phyloP scores from a whole-genome alignment of 345 rosid genomes.

The Eucalyptus curtisii region DNA sequence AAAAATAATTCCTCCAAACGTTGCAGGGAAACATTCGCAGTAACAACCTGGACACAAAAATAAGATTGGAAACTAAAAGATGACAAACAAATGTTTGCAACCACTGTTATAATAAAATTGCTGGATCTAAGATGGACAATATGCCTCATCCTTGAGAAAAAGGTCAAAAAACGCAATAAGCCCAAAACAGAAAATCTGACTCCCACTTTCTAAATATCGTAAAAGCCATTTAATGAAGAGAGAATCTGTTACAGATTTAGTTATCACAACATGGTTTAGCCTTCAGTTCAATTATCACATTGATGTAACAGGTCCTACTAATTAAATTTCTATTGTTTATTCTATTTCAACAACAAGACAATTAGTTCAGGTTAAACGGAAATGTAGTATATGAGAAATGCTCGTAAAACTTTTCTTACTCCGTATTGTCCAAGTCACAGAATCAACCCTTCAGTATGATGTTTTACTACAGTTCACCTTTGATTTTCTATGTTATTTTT shows the following conservation, averaged over 20 bases:
- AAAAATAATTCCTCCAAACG: constrained; percentile 80
- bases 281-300: not conserved
- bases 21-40: constrained; percentile 80
- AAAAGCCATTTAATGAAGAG: not conserved
- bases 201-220: not conserved
- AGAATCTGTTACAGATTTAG: not conserved
- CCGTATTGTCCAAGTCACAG: not conserved
- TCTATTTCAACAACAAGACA: not conserved
- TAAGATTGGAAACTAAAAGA: not conserved
- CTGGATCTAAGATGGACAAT: not conserved
- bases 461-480: not conserved
- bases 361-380: not conserved
- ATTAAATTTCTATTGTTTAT: not conserved
- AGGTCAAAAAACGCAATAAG: not conserved
- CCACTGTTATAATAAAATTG: not conserved
- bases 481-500: not conserved
- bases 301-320: not conserved
- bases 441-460: not conserved
- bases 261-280: not conserved
- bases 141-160: not conserved
- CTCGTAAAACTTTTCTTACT: not conserved
- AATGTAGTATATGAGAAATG: not conserved
- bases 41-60: constrained; percentile 54
- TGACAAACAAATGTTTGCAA: not conserved
- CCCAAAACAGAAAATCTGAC: not conserved